Evolutionary conservation across 768 basidiomycete species (phyloP), one percentile per base, ranked within the genome.

Genomic region (Pulveroboletus ravenelii): DNA sequence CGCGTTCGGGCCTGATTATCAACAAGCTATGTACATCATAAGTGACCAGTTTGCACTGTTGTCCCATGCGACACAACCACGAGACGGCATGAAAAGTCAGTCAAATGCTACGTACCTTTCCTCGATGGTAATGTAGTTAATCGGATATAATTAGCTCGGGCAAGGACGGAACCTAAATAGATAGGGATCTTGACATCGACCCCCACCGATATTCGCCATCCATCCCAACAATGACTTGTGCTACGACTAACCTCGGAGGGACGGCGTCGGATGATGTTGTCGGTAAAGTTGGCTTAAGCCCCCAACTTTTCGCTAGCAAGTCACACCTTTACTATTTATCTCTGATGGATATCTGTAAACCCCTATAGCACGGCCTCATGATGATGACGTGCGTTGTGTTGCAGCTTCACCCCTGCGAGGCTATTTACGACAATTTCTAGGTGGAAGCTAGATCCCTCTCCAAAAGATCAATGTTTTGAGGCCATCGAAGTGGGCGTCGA

Each of bases 401-500:
- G 15, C n/a, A n/a, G 35, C 35, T 36, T 36, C 35, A 36, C 8
- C n/a, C 35, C n/a, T 6, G n/a, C 35, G 17, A 6, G 35, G 17
- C 15, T 35, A 18, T 31, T 27, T 25, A n/a, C 6, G 8, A 5
- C 2, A 1, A 17, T 20, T 23, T 30, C 1, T 50, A 70, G 72
- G 39, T 78, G 76, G 81, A 74, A 60, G 17, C 70, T 75, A 9
- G 67, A 59, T 6, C 70, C 73, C 6, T 64, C 75, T 38, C 68
- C 80, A 3, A 82, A 86, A 47, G 80, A 79, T 45, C 72, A 79
- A 20, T 77, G 77, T 5, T 85, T 87, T 51, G 78, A 76, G n/a
- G 70, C 80, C 1, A 84, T 87, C 68, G 80, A 79, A 62, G 74
- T 74, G 6, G 76, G 73, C 8, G 59, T 78, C 49, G 74, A 76